These are phyloP conservation scores for Saccharomyces paradoxus DNA, from an alignment of 805 yeast species.

Conservation along the genomic window DNA sequence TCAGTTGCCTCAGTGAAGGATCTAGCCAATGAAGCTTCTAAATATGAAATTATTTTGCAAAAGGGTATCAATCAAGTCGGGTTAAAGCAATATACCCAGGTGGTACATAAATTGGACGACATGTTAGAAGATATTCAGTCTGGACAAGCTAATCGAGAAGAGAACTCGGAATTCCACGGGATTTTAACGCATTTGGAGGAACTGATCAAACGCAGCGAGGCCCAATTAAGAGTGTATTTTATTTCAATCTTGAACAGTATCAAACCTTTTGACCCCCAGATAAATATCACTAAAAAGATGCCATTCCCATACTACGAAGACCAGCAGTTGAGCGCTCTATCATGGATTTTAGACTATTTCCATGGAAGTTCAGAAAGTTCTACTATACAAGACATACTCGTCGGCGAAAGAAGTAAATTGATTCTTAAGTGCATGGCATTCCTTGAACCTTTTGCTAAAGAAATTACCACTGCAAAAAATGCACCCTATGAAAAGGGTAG, in stretches of 20 bases:
- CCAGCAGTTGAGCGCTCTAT: conserved; percentile 31
- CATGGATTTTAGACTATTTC: conserved; percentile 41
- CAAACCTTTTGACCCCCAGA: conserved; percentile 39
- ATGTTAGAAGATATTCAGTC: conserved; percentile 39
- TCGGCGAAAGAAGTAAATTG: conserved; percentile 36
- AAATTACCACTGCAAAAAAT: conserved; percentile 31
- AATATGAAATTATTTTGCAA: conserved; percentile 32
- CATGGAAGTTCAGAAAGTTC: conserved; percentile 26
- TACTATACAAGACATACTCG: conserved; percentile 31
- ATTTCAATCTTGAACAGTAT: conserved; percentile 36
- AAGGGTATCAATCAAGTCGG: conserved; percentile 29
- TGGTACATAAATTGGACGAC: conserved; percentile 38
- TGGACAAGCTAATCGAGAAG: conserved; percentile 14
- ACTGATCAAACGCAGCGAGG: conserved; percentile 49
- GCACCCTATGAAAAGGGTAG: conserved; percentile 54
- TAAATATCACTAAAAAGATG: conserved; percentile 32
- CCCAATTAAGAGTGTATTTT: conserved; percentile 44
- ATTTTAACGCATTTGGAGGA: conserved; percentile 52
- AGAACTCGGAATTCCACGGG: conserved; percentile 49
- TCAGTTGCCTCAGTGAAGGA: conserved; percentile 44
- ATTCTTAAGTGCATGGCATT: conserved; percentile 39
- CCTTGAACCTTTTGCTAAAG: conserved; percentile 40
- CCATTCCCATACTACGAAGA: conserved; percentile 37
- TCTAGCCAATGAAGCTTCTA: conserved; percentile 38
- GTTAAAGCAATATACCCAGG: conserved; percentile 32